phyloP scores from a whole-genome alignment of 73 alveolate genomes.

The Paramecium tetraurelia region DNA sequence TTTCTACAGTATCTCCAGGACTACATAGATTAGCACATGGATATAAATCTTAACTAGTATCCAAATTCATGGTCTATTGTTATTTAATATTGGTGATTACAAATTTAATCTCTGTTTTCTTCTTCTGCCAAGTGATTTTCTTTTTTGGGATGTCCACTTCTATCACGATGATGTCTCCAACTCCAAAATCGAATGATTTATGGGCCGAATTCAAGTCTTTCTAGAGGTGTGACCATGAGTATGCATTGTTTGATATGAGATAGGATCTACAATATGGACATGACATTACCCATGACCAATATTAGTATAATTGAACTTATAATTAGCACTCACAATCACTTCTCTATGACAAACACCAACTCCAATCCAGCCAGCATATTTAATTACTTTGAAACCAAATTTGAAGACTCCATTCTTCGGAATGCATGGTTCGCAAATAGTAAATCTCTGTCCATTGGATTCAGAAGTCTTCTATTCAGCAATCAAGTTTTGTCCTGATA shows the following conservation, averaged over 20 bases:
- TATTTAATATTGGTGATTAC: not conserved
- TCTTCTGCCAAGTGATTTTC: conserved; percentile 42
- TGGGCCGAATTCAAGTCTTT: conserved; percentile 43
- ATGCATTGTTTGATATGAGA: conserved; percentile 38
- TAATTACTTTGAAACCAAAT: conserved; percentile 34
- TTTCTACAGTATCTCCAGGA: conserved; percentile 52
- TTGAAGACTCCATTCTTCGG: not conserved
- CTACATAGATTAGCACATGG: conserved; percentile 54
- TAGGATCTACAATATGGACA: not conserved
- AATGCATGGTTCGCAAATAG: conserved; percentile 22
- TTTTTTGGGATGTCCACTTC: conserved; percentile 19
- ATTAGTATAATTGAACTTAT: conserved; percentile 16
- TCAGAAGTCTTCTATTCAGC: conserved; percentile 43
- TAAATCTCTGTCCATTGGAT: conserved; percentile 44
- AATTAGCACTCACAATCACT: not conserved
- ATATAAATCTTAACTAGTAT: not conserved
- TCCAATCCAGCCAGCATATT: conserved; percentile 53
- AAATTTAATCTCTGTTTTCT: conserved; percentile 10
- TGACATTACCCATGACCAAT: conserved; percentile 40
- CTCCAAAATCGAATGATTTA: conserved; percentile 42
- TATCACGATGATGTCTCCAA: not conserved
- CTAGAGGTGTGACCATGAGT: conserved; percentile 36
- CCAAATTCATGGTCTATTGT: conserved; percentile 2
- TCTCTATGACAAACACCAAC: conserved; percentile 48
- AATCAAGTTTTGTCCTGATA: not conserved